Percentiles rank a stretch among this genome's conserved stretches.
These are phyloP conservation scores for Trichoderma orchidacearum DNA, from an alignment of 495 filamentous ascomycete genomes.

Conservation along the genomic window DNA sequence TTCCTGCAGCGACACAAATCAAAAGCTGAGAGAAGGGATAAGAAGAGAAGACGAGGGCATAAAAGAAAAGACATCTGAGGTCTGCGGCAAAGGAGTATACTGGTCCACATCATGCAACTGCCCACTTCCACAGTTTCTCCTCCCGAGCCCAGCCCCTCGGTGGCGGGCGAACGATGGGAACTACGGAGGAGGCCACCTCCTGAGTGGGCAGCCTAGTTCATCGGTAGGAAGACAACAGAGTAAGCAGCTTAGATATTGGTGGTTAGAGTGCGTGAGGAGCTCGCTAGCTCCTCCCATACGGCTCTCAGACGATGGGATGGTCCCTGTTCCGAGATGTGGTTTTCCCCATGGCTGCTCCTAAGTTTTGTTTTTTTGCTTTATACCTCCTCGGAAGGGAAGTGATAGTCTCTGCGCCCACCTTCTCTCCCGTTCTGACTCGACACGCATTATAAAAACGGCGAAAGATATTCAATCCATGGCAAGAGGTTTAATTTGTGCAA, in stretches of 20 bases:
- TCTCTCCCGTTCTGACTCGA: not conserved
- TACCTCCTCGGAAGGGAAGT: not conserved
- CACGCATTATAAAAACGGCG: not conserved
- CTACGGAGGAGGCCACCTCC: not conserved
- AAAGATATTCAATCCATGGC: not conserved
- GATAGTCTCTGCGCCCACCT: not conserved
- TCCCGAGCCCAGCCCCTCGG: not conserved
- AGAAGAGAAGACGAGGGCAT: not conserved
- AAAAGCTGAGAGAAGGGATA: not conserved
- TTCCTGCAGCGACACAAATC: not conserved
- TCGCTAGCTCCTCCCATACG: no score
- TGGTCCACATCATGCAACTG: not conserved
- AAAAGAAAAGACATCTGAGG: no score
- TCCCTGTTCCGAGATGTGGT: no score
- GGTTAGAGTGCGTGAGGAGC: not conserved
- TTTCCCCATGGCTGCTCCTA: not conserved
- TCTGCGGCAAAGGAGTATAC: not conserved
- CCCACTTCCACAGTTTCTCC: not conserved
- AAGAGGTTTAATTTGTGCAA: not conserved
- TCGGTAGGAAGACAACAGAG: not conserved
- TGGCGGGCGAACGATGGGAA: not conserved
- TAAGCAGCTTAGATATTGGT: not conserved
- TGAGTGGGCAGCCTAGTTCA: not conserved
- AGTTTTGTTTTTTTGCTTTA: not conserved
- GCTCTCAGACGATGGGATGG: no score